Percentiles rank a stretch among this genome's conserved stretches.
phyloP scores from a whole-genome alignment of 2,329 filamentous ascomycete species.

The Fusarium stilboides region DNA sequence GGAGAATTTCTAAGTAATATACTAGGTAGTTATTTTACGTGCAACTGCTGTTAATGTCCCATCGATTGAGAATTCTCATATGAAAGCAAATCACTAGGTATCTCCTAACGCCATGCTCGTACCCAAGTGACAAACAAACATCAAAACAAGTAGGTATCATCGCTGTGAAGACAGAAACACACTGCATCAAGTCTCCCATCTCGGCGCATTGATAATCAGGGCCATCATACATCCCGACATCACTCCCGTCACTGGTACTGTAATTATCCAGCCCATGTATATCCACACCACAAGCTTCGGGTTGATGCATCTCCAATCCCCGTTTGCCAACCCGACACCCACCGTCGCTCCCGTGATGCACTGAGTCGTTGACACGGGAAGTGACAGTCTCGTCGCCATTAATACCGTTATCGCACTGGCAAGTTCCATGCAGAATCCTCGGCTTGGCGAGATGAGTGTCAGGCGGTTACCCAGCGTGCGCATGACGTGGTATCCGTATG shows the following conservation, averaged over 20 bases:
- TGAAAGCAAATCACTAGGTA: constrained; percentile 6
- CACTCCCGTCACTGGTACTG: constrained; percentile 64
- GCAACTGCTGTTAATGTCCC: no score
- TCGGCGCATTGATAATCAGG: constrained; percentile 68
- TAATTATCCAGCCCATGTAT: constrained; percentile 67
- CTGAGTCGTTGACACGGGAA: constrained; percentile 76
- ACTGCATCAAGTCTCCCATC: constrained; percentile 43
- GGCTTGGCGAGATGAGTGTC: constrained; percentile 72
- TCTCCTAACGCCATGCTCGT: constrained; percentile 35
- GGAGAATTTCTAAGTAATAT: no score
- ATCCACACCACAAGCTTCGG: constrained; percentile 74
- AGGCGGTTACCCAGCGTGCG: constrained; percentile 73
- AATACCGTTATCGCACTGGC: constrained; percentile 73
- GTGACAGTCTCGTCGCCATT: constrained; percentile 68
- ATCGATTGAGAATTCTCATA: not conserved
- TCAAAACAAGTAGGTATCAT: constrained; percentile 11
- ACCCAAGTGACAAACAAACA: not conserved
- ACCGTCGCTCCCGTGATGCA: constrained; percentile 76
- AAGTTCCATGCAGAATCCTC: constrained; percentile 73
- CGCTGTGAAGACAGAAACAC: constrained; percentile 9
- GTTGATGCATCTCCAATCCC: constrained; percentile 71
- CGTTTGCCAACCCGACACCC: constrained; percentile 73
- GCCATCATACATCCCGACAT: constrained; percentile 69
- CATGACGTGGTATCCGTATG: constrained; percentile 77
- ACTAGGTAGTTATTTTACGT: no score